Conservation (phyloP, 768 basidiomycete genomes). For the Chalciporus pseudorubinellus region DNA sequence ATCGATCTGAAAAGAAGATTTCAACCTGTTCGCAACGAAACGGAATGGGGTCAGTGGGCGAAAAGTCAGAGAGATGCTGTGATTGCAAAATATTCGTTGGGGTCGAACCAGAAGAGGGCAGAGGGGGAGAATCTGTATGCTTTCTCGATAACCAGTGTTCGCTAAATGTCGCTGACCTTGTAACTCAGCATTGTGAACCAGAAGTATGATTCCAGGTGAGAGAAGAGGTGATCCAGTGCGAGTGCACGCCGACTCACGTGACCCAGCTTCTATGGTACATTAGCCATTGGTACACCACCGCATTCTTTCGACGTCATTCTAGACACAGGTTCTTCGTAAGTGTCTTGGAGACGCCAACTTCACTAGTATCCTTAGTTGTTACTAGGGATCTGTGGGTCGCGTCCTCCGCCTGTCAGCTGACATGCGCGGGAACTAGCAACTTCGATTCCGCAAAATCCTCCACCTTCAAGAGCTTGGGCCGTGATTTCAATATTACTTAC, state of each 20-base stretch:
- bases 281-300: constrained; percentile 45
- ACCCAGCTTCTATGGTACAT: constrained; percentile 33
- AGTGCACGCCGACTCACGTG: background rate
- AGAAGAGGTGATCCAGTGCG: background rate
- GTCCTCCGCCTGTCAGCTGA: constrained; percentile 27
- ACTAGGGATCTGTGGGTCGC: constrained; percentile 52
- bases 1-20: constrained; percentile 18
- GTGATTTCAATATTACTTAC: constrained; percentile 41
- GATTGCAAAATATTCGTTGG: constrained; percentile 46
- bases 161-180: constrained; percentile 1
- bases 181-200: constrained; percentile 56
- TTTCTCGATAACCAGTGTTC: background rate
- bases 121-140: constrained; percentile 49
- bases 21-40: constrained; percentile 11
- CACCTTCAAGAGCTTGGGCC: constrained; percentile 34
- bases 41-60: constrained; percentile 38
- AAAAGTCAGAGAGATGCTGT: constrained; percentile 43
- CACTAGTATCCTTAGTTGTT: background rate
- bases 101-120: constrained; percentile 35
- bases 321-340: constrained; percentile 47
- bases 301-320: constrained; percentile 47
- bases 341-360: background rate
- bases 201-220: constrained; percentile 60
- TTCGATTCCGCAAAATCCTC: constrained; percentile 36
- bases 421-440: constrained; percentile 33